A percentile compares a stretch with the other conserved stretches of the same genome.
phyloP scores from a whole-genome alignment of 2,329 filamentous ascomycete genomes.

The Colletotrichum plurivorum region DNA sequence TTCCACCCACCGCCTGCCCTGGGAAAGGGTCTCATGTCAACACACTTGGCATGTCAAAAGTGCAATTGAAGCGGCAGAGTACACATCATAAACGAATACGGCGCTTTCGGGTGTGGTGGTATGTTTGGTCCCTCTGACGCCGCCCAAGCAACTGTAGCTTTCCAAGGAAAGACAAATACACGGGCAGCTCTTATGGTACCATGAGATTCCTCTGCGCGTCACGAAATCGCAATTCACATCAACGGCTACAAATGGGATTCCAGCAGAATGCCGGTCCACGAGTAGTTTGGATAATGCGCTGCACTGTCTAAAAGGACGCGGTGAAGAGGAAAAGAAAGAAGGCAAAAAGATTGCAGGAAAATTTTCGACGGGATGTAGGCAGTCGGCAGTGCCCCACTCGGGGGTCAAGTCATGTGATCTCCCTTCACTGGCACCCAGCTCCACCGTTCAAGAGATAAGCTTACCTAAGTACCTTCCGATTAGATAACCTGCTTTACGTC shows the following conservation, averaged over 20 bases:
- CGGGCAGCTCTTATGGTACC: constrained; percentile 83
- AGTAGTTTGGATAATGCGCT: constrained; percentile 75
- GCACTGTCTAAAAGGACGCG: constrained; percentile 91
- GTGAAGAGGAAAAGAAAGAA: constrained; percentile 62
- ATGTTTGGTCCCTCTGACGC: constrained; percentile 90
- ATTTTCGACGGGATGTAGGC: constrained; percentile 40
- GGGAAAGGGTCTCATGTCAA: neutral
- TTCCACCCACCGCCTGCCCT: neutral
- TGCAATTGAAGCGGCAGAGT: neutral
- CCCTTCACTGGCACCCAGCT: neutral
- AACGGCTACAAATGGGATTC: constrained; percentile 67
- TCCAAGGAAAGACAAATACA: constrained; percentile 58
- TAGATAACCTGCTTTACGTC: too few species aligned
- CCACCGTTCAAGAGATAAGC: too few species aligned
- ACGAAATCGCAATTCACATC: constrained; percentile 69
- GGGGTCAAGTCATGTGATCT: constrained; percentile 34
- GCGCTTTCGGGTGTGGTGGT: neutral
- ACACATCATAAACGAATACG: neutral
- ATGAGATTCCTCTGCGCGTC: constrained; percentile 61
- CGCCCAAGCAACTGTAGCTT: constrained; percentile 71
- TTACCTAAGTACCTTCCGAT: too few species aligned
- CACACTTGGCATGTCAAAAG: neutral
- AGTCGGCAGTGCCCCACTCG: constrained; percentile 7
- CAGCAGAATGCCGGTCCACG: constrained; percentile 78
- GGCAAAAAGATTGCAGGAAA: constrained; percentile 48